Percentiles rank a stretch among this genome's conserved stretches.
Conservation (phyloP, 2,329 filamentous ascomycete genomes). For the Colletotrichum spaethianum region DNA sequence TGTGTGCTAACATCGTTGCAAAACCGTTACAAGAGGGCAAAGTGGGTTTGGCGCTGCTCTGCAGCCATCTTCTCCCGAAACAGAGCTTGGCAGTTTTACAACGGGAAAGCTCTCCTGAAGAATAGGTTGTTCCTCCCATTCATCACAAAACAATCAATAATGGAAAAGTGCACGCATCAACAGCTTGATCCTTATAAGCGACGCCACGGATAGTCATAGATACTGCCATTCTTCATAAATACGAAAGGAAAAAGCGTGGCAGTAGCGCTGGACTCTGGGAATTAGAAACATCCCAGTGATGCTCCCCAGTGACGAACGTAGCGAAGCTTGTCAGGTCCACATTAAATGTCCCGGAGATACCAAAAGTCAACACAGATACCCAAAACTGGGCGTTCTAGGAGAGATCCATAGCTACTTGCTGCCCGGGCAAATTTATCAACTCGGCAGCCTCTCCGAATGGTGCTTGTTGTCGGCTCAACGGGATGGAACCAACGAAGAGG, state of each 20-base stretch:
- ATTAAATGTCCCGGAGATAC: background rate
- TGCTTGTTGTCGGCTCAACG: background rate
- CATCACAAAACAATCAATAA: background rate
- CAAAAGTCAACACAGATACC: background rate
- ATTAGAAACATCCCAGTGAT: background rate
- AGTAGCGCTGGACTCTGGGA: background rate
- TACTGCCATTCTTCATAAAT: background rate
- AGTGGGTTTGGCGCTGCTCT: background rate
- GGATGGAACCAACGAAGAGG: background rate
- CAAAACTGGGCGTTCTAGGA: background rate
- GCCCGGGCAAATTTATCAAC: background rate
- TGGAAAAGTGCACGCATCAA: background rate
- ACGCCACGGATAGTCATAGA: no score
- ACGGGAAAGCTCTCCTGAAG: no score
- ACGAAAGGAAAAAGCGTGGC: background rate
- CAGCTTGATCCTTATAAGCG: background rate
- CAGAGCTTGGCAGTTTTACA: no score
- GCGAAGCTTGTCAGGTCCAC: background rate
- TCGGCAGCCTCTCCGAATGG: conserved; percentile 9
- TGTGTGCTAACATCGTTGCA: background rate
- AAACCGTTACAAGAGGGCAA: background rate
- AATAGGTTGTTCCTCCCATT: no score
- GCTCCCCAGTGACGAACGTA: background rate
- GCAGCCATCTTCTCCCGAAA: background rate
- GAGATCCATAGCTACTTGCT: background rate